A percentile compares a stretch with the other conserved stretches of the same genome.
phyloP scores from a whole-genome alignment of 345 rosid species.

The Populus davidiana region DNA sequence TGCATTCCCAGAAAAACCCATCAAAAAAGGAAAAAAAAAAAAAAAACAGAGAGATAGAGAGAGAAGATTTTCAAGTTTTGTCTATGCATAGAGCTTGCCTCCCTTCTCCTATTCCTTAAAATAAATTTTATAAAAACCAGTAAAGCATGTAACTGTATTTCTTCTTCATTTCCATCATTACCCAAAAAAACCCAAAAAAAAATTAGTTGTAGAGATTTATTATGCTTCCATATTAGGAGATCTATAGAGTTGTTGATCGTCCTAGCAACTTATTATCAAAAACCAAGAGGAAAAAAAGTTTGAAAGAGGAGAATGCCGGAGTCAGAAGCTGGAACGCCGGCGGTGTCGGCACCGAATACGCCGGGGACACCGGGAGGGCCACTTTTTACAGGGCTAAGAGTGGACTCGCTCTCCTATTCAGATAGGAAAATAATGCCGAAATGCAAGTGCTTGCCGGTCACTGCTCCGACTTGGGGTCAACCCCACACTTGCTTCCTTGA shows the following conservation, averaged over 20 bases:
- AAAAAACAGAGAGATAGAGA: slow-evolving; percentile 2
- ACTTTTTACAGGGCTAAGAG: slow-evolving; percentile 61
- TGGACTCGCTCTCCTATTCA: slow-evolving; percentile 75
- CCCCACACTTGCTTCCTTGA: slow-evolving; percentile 73
- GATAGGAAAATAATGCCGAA: slow-evolving; percentile 82
- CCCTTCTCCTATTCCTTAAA: slow-evolving; percentile 38
- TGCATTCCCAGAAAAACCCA: background rate
- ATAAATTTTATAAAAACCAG: slow-evolving; percentile 48
- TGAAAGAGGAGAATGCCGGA: slow-evolving; percentile 35
- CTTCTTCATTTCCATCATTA: background rate
- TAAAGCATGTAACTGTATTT: slow-evolving; percentile 44
- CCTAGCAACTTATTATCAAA: slow-evolving; percentile 32
- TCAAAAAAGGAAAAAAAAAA: slow-evolving; percentile 12
- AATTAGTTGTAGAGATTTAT: background rate
- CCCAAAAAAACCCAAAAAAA: slow-evolving; percentile 22
- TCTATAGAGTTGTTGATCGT: slow-evolving; percentile 20
- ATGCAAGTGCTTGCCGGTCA: slow-evolving; percentile 89
- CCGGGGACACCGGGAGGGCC: slow-evolving; percentile 97
- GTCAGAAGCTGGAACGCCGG: slow-evolving; percentile 35
- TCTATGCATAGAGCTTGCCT: slow-evolving; percentile 31
- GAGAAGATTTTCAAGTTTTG: background rate
- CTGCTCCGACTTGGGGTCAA: slow-evolving; percentile 63
- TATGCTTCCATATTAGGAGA: background rate
- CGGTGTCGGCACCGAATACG: slow-evolving; percentile 78
- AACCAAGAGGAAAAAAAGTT: background rate